phyloP scores from a whole-genome alignment of 2,329 filamentous ascomycete species.

The Fusarium caatingaense region DNA sequence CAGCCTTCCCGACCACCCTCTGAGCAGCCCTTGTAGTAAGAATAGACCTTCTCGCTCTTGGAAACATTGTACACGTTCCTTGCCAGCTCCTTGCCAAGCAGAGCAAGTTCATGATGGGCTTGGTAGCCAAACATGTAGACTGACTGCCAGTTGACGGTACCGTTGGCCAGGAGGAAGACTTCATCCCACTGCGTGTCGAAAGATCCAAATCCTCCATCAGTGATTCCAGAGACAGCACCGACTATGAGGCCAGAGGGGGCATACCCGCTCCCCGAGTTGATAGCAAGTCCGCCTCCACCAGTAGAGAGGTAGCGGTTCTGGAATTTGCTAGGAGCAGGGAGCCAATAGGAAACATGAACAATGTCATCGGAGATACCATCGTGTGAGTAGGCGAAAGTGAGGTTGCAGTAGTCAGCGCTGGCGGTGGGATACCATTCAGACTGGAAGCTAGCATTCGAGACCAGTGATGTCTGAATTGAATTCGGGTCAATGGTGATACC shows the following conservation, averaged over 20 bases:
- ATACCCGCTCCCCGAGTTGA: constrained; percentile 22
- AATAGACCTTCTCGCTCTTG: constrained; percentile 52
- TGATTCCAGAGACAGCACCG: constrained; percentile 55
- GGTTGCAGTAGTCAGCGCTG: constrained; percentile 49
- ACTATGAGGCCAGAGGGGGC: constrained; percentile 55
- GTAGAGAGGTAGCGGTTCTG: constrained; percentile 59
- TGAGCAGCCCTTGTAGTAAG: constrained; percentile 65
- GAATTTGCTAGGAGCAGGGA: constrained; percentile 53
- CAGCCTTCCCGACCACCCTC: constrained; percentile 60
- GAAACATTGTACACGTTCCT: constrained; percentile 52
- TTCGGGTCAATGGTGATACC: background rate
- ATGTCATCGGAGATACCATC: constrained; percentile 49
- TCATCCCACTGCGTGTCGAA: constrained; percentile 53
- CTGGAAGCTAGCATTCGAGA: constrained; percentile 9
- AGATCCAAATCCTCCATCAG: constrained; percentile 57
- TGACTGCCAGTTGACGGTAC: constrained; percentile 62
- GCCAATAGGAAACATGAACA: constrained; percentile 48
- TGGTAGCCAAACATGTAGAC: constrained; percentile 63
- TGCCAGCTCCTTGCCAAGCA: constrained; percentile 58
- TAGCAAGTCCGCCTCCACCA: constrained; percentile 57
- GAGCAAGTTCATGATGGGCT: constrained; percentile 61
- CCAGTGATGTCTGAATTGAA: background rate
- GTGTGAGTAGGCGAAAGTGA: constrained; percentile 52
- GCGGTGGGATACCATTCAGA: constrained; percentile 14
- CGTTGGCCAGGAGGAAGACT: constrained; percentile 58